These are phyloP conservation scores for Candida khao-thaluensis DNA, from an alignment of 805 yeast species.

Conservation along the genomic window DNA sequence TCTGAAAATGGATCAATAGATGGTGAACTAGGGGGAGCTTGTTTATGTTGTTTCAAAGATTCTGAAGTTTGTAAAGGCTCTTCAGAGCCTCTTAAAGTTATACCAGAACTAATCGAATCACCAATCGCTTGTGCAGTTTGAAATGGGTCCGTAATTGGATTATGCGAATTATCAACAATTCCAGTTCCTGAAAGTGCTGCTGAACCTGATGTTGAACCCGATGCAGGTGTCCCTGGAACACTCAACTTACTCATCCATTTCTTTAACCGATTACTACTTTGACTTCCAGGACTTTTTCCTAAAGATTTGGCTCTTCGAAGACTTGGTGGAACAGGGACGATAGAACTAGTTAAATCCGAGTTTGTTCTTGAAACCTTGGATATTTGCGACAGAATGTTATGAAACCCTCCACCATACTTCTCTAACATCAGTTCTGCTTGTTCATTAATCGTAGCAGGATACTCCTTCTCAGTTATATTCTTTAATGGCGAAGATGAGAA, in stretches of 20 bases:
- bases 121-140: not conserved
- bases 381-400: slow-evolving; percentile 25
- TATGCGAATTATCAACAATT: too few species aligned
- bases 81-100: too few species aligned
- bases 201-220: too few species aligned
- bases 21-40: slow-evolving; percentile 1
- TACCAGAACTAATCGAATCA: not conserved
- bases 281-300: slow-evolving; percentile 16
- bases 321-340: slow-evolving; percentile 28
- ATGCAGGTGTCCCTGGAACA: too few species aligned
- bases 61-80: too few species aligned
- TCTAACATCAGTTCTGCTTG: slow-evolving; percentile 37
- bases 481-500: slow-evolving; percentile 46
- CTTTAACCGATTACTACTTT: slow-evolving; percentile 8
- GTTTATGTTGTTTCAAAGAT: not conserved
- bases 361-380: slow-evolving; percentile 35
- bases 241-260: slow-evolving; percentile 30
- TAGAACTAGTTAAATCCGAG: slow-evolving; percentile 21
- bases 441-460: slow-evolving; percentile 26
- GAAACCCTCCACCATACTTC: slow-evolving; percentile 43
- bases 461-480: slow-evolving; percentile 15
- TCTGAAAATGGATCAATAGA: slow-evolving; percentile 21
- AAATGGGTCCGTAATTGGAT: not conserved
- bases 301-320: slow-evolving; percentile 39
- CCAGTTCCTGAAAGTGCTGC: too few species aligned